Percentiles rank a stretch among this genome's conserved stretches.
Conservation (phyloP, 305 asterid species). For the Plantago coronopus region DNA sequence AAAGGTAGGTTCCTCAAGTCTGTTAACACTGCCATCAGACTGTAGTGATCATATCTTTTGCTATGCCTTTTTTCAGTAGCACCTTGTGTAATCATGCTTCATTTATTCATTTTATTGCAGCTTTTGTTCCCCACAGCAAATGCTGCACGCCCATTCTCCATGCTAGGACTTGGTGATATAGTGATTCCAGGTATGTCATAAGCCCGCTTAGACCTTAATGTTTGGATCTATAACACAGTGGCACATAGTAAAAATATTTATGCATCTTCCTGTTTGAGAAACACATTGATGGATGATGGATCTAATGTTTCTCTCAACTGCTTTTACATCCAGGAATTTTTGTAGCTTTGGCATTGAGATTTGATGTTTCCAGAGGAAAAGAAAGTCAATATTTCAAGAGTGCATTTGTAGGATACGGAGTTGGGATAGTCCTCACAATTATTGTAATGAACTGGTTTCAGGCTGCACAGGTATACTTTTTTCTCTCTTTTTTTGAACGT, state of each 20-base stretch:
- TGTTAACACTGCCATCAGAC: conserved; percentile 1
- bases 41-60: background rate
- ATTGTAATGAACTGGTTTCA: conserved; percentile 97
- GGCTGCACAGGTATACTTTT: conserved; percentile 76
- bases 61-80: conserved; percentile 7
- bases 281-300: no score
- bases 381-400: conserved; percentile 75
- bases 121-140: conserved; percentile 90
- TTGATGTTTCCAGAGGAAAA: conserved; percentile 91
- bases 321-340: conserved; percentile 64
- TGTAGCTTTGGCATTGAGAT: conserved; percentile 90
- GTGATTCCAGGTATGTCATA: conserved; percentile 80
- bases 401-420: conserved; percentile 75
- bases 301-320: background rate
- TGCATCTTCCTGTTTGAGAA: background rate
- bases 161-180: conserved; percentile 97
- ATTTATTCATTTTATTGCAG: conserved; percentile 54
- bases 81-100: conserved; percentile 15
- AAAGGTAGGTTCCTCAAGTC: conserved; percentile 37
- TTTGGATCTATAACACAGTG: conserved; percentile 1
- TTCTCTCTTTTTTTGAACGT: background rate
- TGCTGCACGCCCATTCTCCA: conserved; percentile 82
- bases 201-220: background rate
- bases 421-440: conserved; percentile 73
- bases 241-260: background rate